Evolutionary conservation across 1,284 basidiomycete genomes (phyloP), one percentile per base, ranked within the genome.

Genomic region (Marasmius oreades): DNA sequence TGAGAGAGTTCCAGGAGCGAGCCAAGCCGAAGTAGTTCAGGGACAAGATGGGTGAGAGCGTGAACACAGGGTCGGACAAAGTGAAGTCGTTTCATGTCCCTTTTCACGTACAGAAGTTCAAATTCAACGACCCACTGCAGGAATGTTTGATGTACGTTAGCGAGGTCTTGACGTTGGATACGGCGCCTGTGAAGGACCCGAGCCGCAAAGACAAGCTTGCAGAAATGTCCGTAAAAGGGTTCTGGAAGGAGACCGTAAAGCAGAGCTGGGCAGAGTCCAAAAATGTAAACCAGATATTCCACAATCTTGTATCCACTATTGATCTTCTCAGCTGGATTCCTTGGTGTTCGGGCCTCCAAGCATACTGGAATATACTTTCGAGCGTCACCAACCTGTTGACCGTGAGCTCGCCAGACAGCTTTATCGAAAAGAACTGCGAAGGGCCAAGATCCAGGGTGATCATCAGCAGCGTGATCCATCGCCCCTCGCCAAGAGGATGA

Each of bases 81-180:
- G 45, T 68, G 65, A 22, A 70, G 33, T 2, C 65, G 62, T 12
- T 52, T 39, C 0, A 46, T 12, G 8, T 16, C 16, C 1, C 66
- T 61, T 50, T 69, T 63, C 23, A 61, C 60, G 57, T 71, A 73
- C 1, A 68, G 45, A 1, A 12, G 8, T 52, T 74, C 68, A 48
- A 66, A 74, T 16, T 70, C 67, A 0, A 55, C 37, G 2, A 56
- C 46, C 53, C 69, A 70, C 28, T 62, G 10, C 10, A 59, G 51
- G 2, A 71, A 44, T 7, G 57, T n/a, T 6, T 37, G 2, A 16
- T 64, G 52, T 3, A 63, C 64, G 10, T 48, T 33, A 3, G 20
- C 3, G 12, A 69, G 16, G 10, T 64, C 44, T 4, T 33, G 10
- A 10, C 5, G 5, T 2, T 58, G 54, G 43, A 70, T 68, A 2